Evolutionary conservation across 306 rosid species (phyloP).

Genomic region (Medicago arabica): DNA sequence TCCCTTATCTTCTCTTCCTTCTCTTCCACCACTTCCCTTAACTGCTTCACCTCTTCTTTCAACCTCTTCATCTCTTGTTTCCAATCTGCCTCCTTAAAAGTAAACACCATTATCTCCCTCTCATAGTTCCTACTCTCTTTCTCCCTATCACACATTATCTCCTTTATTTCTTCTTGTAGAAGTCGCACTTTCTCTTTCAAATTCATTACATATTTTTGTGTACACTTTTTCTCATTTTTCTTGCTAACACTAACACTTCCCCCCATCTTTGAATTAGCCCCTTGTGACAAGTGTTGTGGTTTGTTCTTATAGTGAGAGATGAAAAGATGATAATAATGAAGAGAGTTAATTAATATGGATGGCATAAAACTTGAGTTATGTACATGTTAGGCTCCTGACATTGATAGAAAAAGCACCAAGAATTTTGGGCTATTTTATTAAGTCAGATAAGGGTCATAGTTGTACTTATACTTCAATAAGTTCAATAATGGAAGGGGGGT

Average conservation of each 20-base stretch:
- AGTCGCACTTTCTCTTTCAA: conserved; percentile 66
- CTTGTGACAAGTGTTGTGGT: background rate
- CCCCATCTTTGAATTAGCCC: conserved; percentile 59
- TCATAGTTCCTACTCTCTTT: conserved; percentile 62
- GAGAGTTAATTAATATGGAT: too few species aligned
- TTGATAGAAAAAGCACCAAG: conserved; percentile 32
- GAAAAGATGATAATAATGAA: conserved; percentile 25
- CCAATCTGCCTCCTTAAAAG: conserved; percentile 88
- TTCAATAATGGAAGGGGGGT: conserved; percentile 43
- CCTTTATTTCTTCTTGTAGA: conserved; percentile 65
- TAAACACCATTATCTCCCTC: conserved; percentile 72
- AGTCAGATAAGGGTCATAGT: conserved; percentile 41
- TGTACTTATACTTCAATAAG: conserved; percentile 17
- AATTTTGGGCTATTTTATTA: conserved; percentile 40
- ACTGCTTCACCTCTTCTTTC: conserved; percentile 70
- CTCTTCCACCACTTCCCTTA: conserved; percentile 67
- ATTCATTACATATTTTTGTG: conserved; percentile 47
- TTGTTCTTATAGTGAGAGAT: conserved; percentile 37
- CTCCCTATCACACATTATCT: conserved; percentile 67
- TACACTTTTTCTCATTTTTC: conserved; percentile 31
- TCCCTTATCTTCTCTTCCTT: conserved; percentile 65
- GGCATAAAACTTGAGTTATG: too few species aligned
- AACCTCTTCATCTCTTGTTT: conserved; percentile 79
- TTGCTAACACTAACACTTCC: conserved; percentile 56
- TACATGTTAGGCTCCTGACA: conserved; percentile 42